Conservation (phyloP, 1,139 yeast species). For the Spencermartinsiella ligniputridi region DNA sequence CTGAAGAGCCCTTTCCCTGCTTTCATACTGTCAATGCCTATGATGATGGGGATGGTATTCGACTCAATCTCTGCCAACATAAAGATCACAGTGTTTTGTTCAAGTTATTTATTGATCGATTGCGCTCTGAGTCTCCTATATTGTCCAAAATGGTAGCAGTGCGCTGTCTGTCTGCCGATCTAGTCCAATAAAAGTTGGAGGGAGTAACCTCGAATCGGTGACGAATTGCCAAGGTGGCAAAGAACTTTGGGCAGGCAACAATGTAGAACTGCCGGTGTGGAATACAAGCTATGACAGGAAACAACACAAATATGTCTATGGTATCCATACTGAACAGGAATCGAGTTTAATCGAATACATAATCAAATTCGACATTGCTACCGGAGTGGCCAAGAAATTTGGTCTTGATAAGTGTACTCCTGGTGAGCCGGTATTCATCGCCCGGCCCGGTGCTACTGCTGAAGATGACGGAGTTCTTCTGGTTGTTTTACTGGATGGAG, state of each 20-base stretch:
- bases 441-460: not conserved
- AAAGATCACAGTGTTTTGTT: not conserved
- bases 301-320: not conserved
- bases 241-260: not conserved
- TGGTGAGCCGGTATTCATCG: not conserved
- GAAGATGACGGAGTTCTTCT: constrained; percentile 1
- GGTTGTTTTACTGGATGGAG: not conserved
- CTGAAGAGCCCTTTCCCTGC: not conserved
- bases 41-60: not conserved
- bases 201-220: not conserved
- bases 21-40: not conserved
- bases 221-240: not conserved
- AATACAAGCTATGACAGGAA: not conserved
- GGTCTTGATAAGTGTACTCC: not conserved
- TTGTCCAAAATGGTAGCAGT: not conserved
- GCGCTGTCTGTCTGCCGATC: not conserved
- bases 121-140: not conserved
- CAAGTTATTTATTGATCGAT: not conserved
- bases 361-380: not conserved
- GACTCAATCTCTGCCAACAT: not conserved
- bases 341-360: not conserved
- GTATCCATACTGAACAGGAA: not conserved
- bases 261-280: not conserved
- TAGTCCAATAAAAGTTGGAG: not conserved
- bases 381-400: not conserved